Base-by-base conservation (phyloP, 129 eudicot species). In the Calendula officinalis region DNA sequence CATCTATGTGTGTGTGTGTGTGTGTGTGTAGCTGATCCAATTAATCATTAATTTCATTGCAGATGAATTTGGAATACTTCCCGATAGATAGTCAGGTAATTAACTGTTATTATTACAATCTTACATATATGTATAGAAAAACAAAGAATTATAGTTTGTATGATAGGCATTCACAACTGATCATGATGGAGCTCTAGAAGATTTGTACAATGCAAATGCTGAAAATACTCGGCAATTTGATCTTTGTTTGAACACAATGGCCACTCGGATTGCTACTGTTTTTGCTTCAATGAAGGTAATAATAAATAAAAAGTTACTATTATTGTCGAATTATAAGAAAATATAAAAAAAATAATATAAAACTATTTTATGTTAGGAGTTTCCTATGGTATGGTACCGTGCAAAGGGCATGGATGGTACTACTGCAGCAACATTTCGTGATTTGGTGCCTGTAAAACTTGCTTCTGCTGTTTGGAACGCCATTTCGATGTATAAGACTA, bases 51-150 rank as follows among this genome's bases (percentile, higher is more conserved):
- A 57, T 65, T 38, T 58, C 36, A 66, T 67, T 71, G 83, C 87
- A 91, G 96, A 91, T 91, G 98, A 91, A 91, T 75, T 71, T 91
- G 88, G 98, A 91, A 67, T 91, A 78, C 80, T 91, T 87, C 66
- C 73, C 98, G 5, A 77, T 87, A 35, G 98, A 91, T 65, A 84
- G 84, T 67, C 98, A 91, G 98, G 98, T 91, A 76, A n/a, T n/a
- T n/a, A n/a, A 6, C 6, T 4, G 0, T 34, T 55, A n/a, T 38
- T 59, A 10, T 7, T 51, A 45, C 5, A 22, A 22, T 22, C 30
- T 22, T 22, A 22, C 30, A 22, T 22, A 22, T 22, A 22, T 22
- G 30, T 22, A 22, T 22, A 45, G 6, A 45, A 45, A 45, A 45
- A 44, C n/a, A 44, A 8, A 45, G 9, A 45, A 0, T 45, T 4